A percentile compares a stretch with the other conserved stretches of the same genome.
phyloP scores from a whole-genome alignment of 352 stramenopile genomes.

The Phytopythium chamaehyphon region DNA sequence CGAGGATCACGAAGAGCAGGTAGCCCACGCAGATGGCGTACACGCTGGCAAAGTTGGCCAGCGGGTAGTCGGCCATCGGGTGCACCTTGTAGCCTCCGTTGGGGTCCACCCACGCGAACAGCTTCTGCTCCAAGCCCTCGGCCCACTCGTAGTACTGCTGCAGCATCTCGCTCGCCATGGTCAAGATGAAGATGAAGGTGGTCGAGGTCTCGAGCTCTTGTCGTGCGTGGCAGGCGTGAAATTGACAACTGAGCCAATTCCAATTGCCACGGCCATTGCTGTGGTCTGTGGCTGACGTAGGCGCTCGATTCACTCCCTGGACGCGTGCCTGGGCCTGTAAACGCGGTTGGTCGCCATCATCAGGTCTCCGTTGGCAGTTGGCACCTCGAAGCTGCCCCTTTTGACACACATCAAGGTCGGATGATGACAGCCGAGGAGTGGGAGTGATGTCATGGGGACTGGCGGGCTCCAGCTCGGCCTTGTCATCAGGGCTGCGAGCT shows the following conservation, averaged over 20 bases:
- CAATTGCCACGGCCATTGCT: too few relatives aligned
- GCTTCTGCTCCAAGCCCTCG: slow-evolving; percentile 33
- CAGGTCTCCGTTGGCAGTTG: too few relatives aligned
- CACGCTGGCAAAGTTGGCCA: slow-evolving; percentile 56
- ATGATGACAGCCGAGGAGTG: background rate
- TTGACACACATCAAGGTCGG: too few relatives aligned
- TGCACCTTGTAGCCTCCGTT: slow-evolving; percentile 51
- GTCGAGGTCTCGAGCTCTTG: background rate
- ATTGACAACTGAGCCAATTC: slow-evolving; percentile 2
- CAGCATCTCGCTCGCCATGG: slow-evolving; percentile 27
- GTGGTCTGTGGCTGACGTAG: too few relatives aligned
- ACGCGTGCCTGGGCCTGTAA: too few relatives aligned
- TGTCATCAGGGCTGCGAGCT: background rate
- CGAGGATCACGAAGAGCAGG: slow-evolving; percentile 62
- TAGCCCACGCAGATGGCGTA: slow-evolving; percentile 62
- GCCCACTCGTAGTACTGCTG: slow-evolving; percentile 55
- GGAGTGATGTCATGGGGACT: slow-evolving; percentile 1
- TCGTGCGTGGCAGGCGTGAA: slow-evolving; percentile 4
- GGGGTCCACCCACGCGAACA: slow-evolving; percentile 60
- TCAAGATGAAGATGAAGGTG: background rate
- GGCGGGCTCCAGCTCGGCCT: background rate
- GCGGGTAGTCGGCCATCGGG: slow-evolving; percentile 58
- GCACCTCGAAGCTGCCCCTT: too few relatives aligned
- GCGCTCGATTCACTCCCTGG: too few relatives aligned
- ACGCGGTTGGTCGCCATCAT: too few relatives aligned